These are phyloP conservation scores for Euphrasia confusa DNA, from an alignment of 257 asterid genomes.

Conservation along the genomic window DNA sequence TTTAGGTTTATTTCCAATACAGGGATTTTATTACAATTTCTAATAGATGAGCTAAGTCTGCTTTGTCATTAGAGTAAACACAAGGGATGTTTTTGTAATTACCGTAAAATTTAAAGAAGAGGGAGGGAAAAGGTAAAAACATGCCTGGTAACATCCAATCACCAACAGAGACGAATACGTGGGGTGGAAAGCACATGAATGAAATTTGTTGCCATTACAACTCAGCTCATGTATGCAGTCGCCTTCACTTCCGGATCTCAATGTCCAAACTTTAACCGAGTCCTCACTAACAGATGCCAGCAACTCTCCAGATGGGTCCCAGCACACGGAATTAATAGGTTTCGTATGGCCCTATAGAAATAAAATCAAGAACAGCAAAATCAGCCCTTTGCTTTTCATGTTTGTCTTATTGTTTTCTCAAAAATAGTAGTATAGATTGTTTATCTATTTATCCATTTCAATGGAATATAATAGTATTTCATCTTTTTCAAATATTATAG, in stretches of 20 bases:
- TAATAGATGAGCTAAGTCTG: no score
- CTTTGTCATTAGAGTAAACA: neutral
- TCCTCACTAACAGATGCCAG: conserved; percentile 92
- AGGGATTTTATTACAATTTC: no score
- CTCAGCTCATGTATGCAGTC: conserved; percentile 79
- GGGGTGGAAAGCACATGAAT: conserved; percentile 94
- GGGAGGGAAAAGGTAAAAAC: conserved; percentile 14
- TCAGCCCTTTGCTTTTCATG: no score
- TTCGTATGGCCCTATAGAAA: conserved; percentile 67
- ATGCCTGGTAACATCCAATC: conserved; percentile 95
- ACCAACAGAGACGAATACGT: conserved; percentile 72
- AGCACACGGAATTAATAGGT: conserved; percentile 64
- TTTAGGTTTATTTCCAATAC: neutral
- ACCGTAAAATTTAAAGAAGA: neutral
- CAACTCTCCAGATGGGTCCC: conserved; percentile 90
- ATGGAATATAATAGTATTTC: no score
- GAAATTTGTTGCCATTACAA: conserved; percentile 78
- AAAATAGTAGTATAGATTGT: no score
- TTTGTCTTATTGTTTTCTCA: no score
- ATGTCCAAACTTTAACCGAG: conserved; percentile 77
- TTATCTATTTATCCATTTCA: no score
- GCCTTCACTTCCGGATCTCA: conserved; percentile 79
- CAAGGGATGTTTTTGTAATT: neutral
- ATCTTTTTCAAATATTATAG: no score
- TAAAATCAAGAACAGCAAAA: neutral